phyloP scores from a whole-genome alignment of 1,284 basidiomycete genomes.

The Ustilago nuda region DNA sequence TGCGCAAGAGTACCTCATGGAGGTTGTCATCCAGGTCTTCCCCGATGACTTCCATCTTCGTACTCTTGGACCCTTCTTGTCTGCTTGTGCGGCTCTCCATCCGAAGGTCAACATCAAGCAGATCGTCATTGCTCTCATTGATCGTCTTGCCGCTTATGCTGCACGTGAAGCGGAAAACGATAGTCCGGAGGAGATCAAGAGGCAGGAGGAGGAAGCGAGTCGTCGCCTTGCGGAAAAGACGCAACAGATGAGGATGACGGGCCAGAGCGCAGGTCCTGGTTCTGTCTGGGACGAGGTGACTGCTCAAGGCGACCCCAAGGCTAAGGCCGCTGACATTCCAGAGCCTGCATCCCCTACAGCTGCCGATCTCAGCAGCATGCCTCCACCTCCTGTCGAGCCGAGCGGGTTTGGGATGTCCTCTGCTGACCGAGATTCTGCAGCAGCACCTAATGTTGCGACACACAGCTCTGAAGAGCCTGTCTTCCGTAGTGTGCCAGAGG shows the following conservation, averaged over 20 bases:
- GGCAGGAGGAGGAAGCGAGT: conserved; percentile 66
- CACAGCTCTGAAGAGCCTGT: conserved; percentile 61
- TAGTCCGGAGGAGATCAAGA: conserved; percentile 63
- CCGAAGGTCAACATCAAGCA: conserved; percentile 69
- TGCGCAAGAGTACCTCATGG: conserved; percentile 69
- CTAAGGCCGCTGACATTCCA: conserved; percentile 52
- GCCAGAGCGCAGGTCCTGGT: conserved; percentile 50
- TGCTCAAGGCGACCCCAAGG: conserved; percentile 55
- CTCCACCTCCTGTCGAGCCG: conserved; percentile 50
- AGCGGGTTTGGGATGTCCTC: conserved; percentile 55
- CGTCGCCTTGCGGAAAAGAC: conserved; percentile 64
- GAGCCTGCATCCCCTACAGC: conserved; percentile 47
- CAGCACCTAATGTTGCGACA: conserved; percentile 63
- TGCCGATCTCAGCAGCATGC: conserved; percentile 35
- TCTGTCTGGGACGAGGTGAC: conserved; percentile 64
- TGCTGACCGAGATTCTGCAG: conserved; percentile 53
- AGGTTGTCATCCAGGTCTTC: conserved; percentile 69
- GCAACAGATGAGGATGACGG: conserved; percentile 56
- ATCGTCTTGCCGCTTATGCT: conserved; percentile 67
- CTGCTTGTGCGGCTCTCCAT: conserved; percentile 67
- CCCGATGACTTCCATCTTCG: conserved; percentile 69
- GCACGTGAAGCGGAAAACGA: conserved; percentile 68
- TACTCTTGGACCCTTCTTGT: conserved; percentile 65
- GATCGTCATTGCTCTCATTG: conserved; percentile 68
- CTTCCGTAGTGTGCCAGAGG: conserved; percentile 59